Conservation (phyloP, 345 rosid species). For the Melaleuca quinquenervia region DNA sequence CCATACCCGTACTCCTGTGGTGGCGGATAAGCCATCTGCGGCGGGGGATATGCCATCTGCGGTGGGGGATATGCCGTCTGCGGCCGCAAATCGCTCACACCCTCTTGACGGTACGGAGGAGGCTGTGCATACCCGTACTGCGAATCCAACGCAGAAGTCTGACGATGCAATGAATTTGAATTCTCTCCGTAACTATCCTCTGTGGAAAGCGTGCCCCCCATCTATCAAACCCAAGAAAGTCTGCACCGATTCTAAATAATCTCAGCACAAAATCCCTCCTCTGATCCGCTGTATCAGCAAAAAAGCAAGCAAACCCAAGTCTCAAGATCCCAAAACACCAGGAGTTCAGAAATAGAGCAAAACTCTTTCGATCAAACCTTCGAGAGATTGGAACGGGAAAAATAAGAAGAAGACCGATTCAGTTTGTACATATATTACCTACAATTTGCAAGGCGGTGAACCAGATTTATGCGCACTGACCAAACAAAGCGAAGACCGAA, state of each 20-base stretch:
- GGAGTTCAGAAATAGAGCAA: not conserved
- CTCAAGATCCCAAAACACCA: not conserved
- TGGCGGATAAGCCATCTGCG: not conserved
- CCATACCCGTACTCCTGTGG: conserved; percentile 2
- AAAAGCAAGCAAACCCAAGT: not conserved
- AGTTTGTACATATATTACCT: not conserved
- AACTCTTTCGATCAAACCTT: not conserved
- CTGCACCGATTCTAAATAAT: not conserved
- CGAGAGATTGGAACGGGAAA: not conserved
- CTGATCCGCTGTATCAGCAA: not conserved
- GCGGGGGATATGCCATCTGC: conserved; percentile 1
- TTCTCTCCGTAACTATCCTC: conserved; percentile 29
- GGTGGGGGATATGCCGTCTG: not conserved
- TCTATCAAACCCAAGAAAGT: conserved; percentile 3
- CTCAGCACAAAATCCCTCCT: not conserved
- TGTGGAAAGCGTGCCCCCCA: conserved; percentile 63
- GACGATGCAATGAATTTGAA: conserved; percentile 4
- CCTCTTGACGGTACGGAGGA: conserved; percentile 28
- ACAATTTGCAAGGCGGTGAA: not conserved
- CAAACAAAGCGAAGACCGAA: not conserved
- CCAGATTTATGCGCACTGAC: not conserved
- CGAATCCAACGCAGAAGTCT: conserved; percentile 32
- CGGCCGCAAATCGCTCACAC: not conserved
- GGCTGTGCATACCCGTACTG: conserved; percentile 18
- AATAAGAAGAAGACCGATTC: not conserved